Evolutionary conservation across 1,284 basidiomycete genomes (phyloP).

Genomic region (Ganoderma sinense): DNA sequence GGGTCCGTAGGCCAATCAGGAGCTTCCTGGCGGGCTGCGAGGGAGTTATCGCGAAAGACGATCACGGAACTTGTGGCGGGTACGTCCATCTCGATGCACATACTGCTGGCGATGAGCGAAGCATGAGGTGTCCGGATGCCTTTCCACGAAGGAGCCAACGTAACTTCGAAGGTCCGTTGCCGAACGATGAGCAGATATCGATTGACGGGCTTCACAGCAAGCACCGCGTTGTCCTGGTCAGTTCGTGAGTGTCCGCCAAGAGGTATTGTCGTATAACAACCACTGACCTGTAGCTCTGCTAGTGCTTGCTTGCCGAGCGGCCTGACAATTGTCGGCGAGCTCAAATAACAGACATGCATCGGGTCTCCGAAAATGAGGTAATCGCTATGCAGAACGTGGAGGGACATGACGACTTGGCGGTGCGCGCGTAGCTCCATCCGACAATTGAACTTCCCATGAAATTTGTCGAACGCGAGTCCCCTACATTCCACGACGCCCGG

Average conservation of each 20-base stretch:
- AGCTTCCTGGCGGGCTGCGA: conserved; percentile 21
- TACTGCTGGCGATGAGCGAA: conserved; percentile 17
- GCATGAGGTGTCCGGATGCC: conserved; percentile 27
- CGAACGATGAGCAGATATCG: conserved; percentile 42
- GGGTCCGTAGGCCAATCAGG: conserved; percentile 41
- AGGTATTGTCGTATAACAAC: background rate
- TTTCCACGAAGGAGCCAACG: conserved; percentile 38
- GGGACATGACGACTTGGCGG: conserved; percentile 28
- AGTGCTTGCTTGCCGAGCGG: conserved; percentile 25
- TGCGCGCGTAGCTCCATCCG: conserved; percentile 29
- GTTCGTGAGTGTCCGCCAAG: background rate
- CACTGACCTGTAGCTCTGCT: conserved; percentile 21
- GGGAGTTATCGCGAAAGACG: conserved; percentile 33
- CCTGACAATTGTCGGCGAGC: conserved; percentile 27
- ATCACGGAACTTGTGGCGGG: conserved; percentile 39
- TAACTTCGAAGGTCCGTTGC: conserved; percentile 37
- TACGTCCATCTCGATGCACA: conserved; percentile 32
- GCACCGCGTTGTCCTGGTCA: conserved; percentile 33
- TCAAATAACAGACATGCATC: conserved; percentile 33
- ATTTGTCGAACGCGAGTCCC: conserved; percentile 37
- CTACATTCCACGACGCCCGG: conserved; percentile 27
- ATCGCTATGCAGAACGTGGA: conserved; percentile 37
- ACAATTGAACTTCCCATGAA: conserved; percentile 37
- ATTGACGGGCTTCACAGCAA: conserved; percentile 40
- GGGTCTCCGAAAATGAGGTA: conserved; percentile 38